Base-by-base conservation (phyloP, 2,329 filamentous ascomycete genomes). In the Cladophialophora chaetospira region DNA sequence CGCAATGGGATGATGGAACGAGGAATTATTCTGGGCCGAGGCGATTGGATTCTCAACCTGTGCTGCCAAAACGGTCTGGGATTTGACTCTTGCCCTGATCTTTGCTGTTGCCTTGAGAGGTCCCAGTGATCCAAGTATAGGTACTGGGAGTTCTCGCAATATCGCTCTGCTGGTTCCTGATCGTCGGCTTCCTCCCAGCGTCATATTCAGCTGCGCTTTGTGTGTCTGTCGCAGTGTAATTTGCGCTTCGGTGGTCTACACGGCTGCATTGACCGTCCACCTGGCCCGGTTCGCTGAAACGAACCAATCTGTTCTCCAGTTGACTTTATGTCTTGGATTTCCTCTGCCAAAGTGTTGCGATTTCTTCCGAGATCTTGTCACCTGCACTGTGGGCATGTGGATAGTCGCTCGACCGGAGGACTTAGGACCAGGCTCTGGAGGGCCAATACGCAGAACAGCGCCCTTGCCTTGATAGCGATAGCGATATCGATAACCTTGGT, bases 121-220 rank as follows among this genome's bases (percentile, higher is more conserved):
- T 25, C 44, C 33, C 40, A 54, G 13, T 11, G 53, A 44, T 17
- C 49, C 49, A 6, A 54, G 36, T 11, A 13, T 29, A n/a, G 55
- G 55, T 9, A 19, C 48, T 51, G 57, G 49, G 21, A 60, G 38
- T 36, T 60, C 58, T 54, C 58, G 44, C 36, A 60, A 45, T 31
- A 55, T 54, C 31, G 43, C 48, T 45, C 47, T 52, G 21, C 33
- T 59, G 10, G 33, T 36, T 15, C 43, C 47, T 48, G 54, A 52
- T 55, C 58, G 49, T 35, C 54, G 49, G n/a, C 26, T 47, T 9
- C n/a, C n/a, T n/a, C 54, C 58, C 33, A 57, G 54, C 42, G 58
- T 60, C 58, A 60, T 60, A 21, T 31, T 51, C 25, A 42, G 21
- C 48, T 31, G 23, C 13, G 25, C 48, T 31, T 42, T 40, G 36